Evolutionary conservation across 129 eudicot species (phyloP).

Genomic region (Helichrysum umbraculigerum): DNA sequence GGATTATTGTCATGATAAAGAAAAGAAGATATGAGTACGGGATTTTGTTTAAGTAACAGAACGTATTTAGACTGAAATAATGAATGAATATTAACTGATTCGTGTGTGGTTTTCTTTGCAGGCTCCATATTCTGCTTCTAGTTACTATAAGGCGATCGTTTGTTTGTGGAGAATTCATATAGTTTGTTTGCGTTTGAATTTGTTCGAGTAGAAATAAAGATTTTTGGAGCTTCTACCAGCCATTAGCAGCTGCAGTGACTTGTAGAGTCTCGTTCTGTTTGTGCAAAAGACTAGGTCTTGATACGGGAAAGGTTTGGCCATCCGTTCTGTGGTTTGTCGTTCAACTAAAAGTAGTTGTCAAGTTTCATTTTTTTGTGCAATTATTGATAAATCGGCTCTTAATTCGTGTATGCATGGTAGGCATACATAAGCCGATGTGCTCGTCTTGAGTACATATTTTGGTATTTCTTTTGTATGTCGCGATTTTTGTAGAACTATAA

Average conservation of each 20-base stretch:
- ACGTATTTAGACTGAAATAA: background rate
- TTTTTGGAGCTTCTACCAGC: constrained; percentile 26
- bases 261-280: constrained; percentile 25
- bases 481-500: constrained; percentile 25
- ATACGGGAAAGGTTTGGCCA: constrained; percentile 28
- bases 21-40: too few species aligned
- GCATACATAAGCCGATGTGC: constrained; percentile 41
- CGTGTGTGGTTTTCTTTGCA: constrained; percentile 20
- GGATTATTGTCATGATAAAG: too few species aligned
- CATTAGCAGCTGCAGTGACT: constrained; percentile 12
- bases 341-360: constrained; percentile 29
- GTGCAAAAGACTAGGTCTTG: constrained; percentile 29
- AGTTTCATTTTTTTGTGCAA: constrained; percentile 25
- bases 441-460: constrained; percentile 18
- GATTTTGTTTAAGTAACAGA: too few species aligned
- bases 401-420: constrained; percentile 18
- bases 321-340: constrained; percentile 17
- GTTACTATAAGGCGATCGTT: constrained; percentile 7
- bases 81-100: background rate
- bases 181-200: constrained; percentile 18
- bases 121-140: constrained; percentile 25
- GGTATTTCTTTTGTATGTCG: constrained; percentile 19
- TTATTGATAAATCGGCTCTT: constrained; percentile 33
- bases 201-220: constrained; percentile 29
- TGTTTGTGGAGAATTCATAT: constrained; percentile 16